phyloP scores from a whole-genome alignment of 2,329 filamentous ascomycete species.

The Ophiostoma quercus region DNA sequence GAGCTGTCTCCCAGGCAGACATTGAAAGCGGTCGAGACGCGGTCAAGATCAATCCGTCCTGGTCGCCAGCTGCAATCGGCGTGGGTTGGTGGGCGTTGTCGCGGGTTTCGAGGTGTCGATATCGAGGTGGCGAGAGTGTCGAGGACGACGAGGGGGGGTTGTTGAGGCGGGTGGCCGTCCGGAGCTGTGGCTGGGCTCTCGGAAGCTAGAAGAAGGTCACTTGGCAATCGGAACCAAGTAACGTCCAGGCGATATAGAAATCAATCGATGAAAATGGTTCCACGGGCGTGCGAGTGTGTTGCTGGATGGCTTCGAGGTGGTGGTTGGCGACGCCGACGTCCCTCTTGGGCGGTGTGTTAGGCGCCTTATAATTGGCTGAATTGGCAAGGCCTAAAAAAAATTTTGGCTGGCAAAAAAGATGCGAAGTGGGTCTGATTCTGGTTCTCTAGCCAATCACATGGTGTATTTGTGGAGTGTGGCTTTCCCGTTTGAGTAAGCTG shows the following conservation, averaged over 20 bases:
- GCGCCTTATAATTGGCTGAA: slow-evolving; percentile 6
- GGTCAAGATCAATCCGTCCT: neutral
- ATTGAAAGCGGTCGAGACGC: slow-evolving; percentile 6
- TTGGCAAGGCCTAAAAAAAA: slow-evolving; percentile 14
- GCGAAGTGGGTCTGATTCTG: neutral
- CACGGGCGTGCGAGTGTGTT: neutral
- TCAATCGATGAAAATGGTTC: neutral
- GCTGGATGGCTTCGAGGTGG: slow-evolving; percentile 6
- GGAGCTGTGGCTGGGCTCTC: slow-evolving; percentile 10
- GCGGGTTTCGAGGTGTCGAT: neutral
- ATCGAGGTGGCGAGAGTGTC: neutral
- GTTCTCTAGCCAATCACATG: neutral
- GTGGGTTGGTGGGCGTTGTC: neutral
- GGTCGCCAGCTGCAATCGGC: neutral
- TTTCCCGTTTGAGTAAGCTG: slow-evolving; percentile 8
- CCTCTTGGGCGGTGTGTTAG: slow-evolving; percentile 10
- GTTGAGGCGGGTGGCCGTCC: neutral
- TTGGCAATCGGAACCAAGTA: neutral
- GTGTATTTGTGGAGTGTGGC: neutral
- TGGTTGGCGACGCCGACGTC: slow-evolving; percentile 15
- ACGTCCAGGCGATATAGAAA: neutral
- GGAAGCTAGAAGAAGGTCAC: neutral
- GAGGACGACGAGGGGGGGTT: neutral
- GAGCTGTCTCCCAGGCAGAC: slow-evolving; percentile 10
- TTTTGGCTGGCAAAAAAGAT: slow-evolving; percentile 16